Evolutionary conservation across 1,139 yeast genomes (phyloP).

Genomic region (Debaryomyces singareniensis): DNA sequence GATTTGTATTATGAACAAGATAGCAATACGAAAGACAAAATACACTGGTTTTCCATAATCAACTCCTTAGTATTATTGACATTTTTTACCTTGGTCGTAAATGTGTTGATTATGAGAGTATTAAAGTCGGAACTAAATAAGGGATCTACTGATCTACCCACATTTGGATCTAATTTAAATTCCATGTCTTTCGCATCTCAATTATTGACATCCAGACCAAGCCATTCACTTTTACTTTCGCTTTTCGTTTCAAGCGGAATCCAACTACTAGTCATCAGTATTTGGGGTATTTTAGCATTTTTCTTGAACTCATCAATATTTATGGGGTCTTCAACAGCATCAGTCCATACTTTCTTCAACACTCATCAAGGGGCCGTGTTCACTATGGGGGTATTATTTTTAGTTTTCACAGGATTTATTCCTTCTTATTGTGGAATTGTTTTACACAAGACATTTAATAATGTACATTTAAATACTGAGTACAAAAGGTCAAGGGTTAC

Average conservation of each 20-base stretch:
- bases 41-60: slow-evolving; percentile 68
- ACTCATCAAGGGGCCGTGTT: slow-evolving; percentile 63
- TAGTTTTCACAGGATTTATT: slow-evolving; percentile 64
- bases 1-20: slow-evolving; percentile 60
- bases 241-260: slow-evolving; percentile 68
- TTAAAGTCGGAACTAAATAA: slow-evolving; percentile 33
- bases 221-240: slow-evolving; percentile 39
- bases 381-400: slow-evolving; percentile 52
- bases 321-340: slow-evolving; percentile 52
- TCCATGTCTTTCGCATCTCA: slow-evolving; percentile 27
- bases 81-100: slow-evolving; percentile 55
- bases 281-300: slow-evolving; percentile 18
- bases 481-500: slow-evolving; percentile 14
- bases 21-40: slow-evolving; percentile 35
- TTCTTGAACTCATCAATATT: slow-evolving; percentile 40
- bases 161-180: slow-evolving; percentile 6
- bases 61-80: slow-evolving; percentile 59
- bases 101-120: slow-evolving; percentile 53
- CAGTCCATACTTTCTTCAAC: slow-evolving; percentile 29
- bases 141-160: slow-evolving; percentile 15
- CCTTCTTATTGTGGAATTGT: slow-evolving; percentile 70
- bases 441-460: slow-evolving; percentile 48
- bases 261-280: slow-evolving; percentile 25
- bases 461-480: slow-evolving; percentile 21
- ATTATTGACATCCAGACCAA: slow-evolving; percentile 53